These are phyloP conservation scores for Trichoderma sp. DNA, from an alignment of 2,329 filamentous ascomycete genomes.

Conservation along the genomic window DNA sequence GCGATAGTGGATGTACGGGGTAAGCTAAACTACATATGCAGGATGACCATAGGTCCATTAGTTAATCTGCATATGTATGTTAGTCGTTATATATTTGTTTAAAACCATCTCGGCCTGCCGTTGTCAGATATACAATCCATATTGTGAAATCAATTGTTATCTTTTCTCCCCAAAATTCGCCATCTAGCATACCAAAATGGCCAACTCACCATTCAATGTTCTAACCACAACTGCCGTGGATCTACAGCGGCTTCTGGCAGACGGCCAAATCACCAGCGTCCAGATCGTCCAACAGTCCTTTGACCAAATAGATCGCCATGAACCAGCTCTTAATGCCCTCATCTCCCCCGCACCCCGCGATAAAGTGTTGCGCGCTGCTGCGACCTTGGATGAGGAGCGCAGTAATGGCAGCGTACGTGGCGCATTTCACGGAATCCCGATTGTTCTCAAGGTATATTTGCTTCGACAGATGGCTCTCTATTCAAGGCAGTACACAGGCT, in stretches of 20 bases:
- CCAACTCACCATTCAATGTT: neutral
- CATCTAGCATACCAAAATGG: neutral
- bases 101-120: neutral
- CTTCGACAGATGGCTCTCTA: neutral
- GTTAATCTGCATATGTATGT: neutral
- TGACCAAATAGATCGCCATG: conserved; percentile 21
- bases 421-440: conserved; percentile 26
- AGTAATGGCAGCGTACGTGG: conserved; percentile 22
- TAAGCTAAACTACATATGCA: no score
- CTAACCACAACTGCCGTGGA: neutral
- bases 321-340: conserved; percentile 20
- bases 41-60: neutral
- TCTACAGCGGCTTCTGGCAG: conserved; percentile 16
- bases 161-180: neutral
- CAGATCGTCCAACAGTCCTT: conserved; percentile 12
- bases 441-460: conserved; percentile 26
- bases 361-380: conserved; percentile 17
- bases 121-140: neutral
- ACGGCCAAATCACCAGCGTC: neutral
- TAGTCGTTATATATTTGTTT: neutral
- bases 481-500: neutral
- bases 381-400: conserved; percentile 25
- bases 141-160: neutral
- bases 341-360: conserved; percentile 22
- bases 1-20: neutral